Base-by-base conservation (phyloP, 2,329 filamentous ascomycete species). In the Apiospora malaysiana region DNA sequence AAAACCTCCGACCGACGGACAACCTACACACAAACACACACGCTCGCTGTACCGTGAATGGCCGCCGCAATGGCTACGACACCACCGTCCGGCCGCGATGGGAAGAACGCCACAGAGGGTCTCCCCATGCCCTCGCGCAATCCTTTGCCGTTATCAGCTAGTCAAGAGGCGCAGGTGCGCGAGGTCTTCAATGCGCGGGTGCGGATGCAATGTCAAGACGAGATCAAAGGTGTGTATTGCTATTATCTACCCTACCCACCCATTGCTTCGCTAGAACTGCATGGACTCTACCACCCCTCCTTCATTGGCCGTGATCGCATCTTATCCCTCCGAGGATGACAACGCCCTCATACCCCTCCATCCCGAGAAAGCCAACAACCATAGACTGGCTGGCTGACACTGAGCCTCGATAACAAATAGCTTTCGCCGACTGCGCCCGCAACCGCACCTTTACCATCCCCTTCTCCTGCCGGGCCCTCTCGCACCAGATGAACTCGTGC, bases 401-500 rank as follows among this genome's bases (percentile, higher is more conserved):
- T 14, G n/a, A 2, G 16, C 4, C 43, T 21, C 18, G 12, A 27
- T n/a, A 69, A 16, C 76, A 98, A 69, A 16, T 76, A 98, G 95
- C 93, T 73, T 99, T 99, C 81, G 96, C 96, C 71, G 91, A 92
- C 75, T 99, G 96, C 86, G 95, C 95, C 69, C 87, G 92, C 68
- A 91, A 92, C 79, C 93, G 94, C 74, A 98, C 95, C 7, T 89
- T 98, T 77, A 94, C 92, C 70, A 93, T 96, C 71, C 92, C 94
- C 16, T 98, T 96, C 86, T 89, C 91, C 69, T 99, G 96, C 85
- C 92, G 94, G 69, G 83, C 87, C 67, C 88, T 95, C 78, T 92
- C 94, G 77, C 90, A 92, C 73, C 86, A 88, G 46, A 99, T 99
- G 96, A 99, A 99, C 84, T 87, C 85, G 73, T 99, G 96, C 85